Conservation (phyloP, 192 early-diverging fungal genomes). For the Mortierella claussenii region DNA sequence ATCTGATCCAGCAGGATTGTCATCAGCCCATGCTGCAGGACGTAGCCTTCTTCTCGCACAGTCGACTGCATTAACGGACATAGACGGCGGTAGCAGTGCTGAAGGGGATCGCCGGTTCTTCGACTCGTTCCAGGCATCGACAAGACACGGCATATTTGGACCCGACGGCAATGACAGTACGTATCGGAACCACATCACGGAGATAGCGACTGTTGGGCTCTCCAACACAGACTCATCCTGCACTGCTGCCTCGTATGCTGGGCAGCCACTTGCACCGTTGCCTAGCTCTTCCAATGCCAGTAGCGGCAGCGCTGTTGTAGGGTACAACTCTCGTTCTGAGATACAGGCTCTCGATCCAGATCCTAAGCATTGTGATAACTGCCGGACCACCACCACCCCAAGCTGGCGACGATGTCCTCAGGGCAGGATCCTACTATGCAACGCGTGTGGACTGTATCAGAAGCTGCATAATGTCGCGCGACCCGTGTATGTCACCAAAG, state of each 20-base stretch:
- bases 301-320: no score
- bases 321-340: no score
- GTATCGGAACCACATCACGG: no score
- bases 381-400: conserved; percentile 12
- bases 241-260: no score
- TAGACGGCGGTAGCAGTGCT: neutral
- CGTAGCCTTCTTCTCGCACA: no score
- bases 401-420: conserved; percentile 46
- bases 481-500: conserved; percentile 23
- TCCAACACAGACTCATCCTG: no score
- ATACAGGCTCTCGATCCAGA: conserved; percentile 12
- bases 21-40: no score
- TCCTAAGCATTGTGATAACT: conserved; percentile 37
- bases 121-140: neutral
- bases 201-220: no score
- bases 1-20: no score
- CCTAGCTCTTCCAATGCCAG: no score
- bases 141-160: neutral
- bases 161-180: neutral
- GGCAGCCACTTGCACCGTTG: no score
- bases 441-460: conserved; percentile 43
- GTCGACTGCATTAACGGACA: no score
- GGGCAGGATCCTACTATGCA: conserved; percentile 23
- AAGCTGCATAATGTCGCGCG: conserved; percentile 25
- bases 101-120: neutral